A percentile compares a stretch with the other conserved stretches of the same genome.
phyloP scores from a whole-genome alignment of 176 grass and related monocot species.

The Aegilops bicornis region DNA sequence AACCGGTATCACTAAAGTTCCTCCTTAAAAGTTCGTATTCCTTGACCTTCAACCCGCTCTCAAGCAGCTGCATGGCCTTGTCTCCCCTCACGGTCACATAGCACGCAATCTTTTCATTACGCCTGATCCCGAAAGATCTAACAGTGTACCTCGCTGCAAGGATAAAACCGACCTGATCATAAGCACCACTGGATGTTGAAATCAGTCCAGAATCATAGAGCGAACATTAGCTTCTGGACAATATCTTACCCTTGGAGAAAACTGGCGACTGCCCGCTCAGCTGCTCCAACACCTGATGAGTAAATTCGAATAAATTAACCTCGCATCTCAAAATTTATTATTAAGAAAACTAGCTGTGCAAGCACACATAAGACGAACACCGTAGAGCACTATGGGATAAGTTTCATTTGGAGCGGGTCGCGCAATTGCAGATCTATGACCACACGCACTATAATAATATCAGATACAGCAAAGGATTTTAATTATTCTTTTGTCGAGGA shows the following conservation, averaged over 20 bases:
- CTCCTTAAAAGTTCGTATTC: conserved; percentile 68
- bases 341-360: neutral
- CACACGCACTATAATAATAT: neutral
- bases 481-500: neutral
- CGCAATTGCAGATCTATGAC: neutral
- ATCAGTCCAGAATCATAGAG: neutral
- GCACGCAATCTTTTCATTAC: conserved; percentile 69
- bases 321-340: neutral
- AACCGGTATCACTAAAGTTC: conserved; percentile 72
- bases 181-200: neutral
- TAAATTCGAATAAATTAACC: neutral
- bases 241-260: conserved; percentile 57
- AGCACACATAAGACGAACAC: neutral
- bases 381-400: neutral
- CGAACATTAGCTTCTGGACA: neutral
- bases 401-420: neutral
- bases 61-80: conserved; percentile 68
- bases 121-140: conserved; percentile 57
- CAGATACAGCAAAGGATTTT: neutral
- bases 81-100: conserved; percentile 56
- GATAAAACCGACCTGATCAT: neutral
- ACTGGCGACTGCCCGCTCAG: conserved; percentile 60
- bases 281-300: conserved; percentile 55
- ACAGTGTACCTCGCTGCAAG: conserved; percentile 67
- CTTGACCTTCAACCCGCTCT: conserved; percentile 69